Percentiles rank a stretch among this genome's conserved stretches.
Conservation (phyloP, 495 filamentous ascomycete genomes). For the Penicillium lagena region DNA sequence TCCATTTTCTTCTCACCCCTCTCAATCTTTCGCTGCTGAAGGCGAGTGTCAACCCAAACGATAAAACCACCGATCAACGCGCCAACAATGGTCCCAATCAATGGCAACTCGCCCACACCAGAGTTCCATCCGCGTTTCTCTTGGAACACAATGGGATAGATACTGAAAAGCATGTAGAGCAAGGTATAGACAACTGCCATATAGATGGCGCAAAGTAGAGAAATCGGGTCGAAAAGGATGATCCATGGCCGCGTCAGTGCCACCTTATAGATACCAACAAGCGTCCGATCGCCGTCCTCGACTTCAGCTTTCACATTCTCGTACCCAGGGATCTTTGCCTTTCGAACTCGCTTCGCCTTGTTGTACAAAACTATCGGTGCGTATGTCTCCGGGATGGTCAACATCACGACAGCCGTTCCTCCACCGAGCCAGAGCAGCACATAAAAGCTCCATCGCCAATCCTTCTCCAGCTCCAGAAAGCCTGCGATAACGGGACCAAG, state of each 20-base stretch:
- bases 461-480: conserved; percentile 36
- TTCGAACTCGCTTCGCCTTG: conserved; percentile 30
- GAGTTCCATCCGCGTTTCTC: conserved; percentile 46
- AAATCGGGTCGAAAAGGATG: conserved; percentile 39
- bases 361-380: conserved; percentile 17
- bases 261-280: conserved; percentile 41
- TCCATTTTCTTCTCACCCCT: conserved; percentile 29
- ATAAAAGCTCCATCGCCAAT: conserved; percentile 46
- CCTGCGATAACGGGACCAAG: conserved; percentile 34
- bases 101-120: conserved; percentile 45
- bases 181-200: conserved; percentile 47
- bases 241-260: conserved; percentile 43
- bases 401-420: conserved; percentile 29
- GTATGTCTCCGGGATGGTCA: conserved; percentile 38
- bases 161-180: conserved; percentile 51
- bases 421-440: conserved; percentile 40
- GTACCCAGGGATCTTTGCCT: conserved; percentile 30
- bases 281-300: conserved; percentile 30
- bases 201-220: conserved; percentile 43
- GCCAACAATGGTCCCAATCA: conserved; percentile 44
- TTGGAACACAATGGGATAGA: conserved; percentile 50
- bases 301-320: conserved; percentile 39
- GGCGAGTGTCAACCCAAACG: conserved; percentile 21
- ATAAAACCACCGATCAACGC: conserved; percentile 34
- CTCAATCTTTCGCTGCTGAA: conserved; percentile 26